Conservation (phyloP, 202 grass and related monocot genomes). For the Hordeum pubiflorum region DNA sequence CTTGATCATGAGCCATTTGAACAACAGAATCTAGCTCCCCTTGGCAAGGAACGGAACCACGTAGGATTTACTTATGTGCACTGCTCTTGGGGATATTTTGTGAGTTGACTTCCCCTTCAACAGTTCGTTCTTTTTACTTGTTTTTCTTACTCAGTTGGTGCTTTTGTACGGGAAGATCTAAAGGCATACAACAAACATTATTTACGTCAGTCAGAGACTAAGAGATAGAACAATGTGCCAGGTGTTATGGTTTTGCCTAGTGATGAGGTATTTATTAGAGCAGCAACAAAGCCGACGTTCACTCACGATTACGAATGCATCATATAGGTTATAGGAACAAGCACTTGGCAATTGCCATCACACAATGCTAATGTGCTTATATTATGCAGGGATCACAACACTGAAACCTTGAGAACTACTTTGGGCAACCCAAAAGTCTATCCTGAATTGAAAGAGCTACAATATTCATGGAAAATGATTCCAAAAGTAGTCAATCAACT, state of each 20-base stretch:
- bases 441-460: background rate
- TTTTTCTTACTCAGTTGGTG: background rate
- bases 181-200: constrained; percentile 6
- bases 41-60: constrained; percentile 1
- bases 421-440: background rate
- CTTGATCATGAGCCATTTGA: background rate
- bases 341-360: constrained; percentile 1
- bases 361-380: background rate
- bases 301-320: background rate
- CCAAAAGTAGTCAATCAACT: background rate
- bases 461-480: background rate
- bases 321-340: background rate
- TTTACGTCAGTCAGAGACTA: constrained; percentile 7
- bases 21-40: background rate
- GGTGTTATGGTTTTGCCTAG: background rate
- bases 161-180: background rate
- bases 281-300: background rate
- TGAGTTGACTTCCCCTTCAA: constrained; percentile 7
- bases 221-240: background rate
- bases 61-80: background rate
- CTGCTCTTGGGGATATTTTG: background rate
- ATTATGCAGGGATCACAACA: background rate
- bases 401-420: constrained; percentile 6
- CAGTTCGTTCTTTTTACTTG: background rate
- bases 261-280: constrained; percentile 11